These are phyloP conservation scores for Agrocybe pediades DNA, from an alignment of 768 basidiomycete genomes.

Conservation along the genomic window DNA sequence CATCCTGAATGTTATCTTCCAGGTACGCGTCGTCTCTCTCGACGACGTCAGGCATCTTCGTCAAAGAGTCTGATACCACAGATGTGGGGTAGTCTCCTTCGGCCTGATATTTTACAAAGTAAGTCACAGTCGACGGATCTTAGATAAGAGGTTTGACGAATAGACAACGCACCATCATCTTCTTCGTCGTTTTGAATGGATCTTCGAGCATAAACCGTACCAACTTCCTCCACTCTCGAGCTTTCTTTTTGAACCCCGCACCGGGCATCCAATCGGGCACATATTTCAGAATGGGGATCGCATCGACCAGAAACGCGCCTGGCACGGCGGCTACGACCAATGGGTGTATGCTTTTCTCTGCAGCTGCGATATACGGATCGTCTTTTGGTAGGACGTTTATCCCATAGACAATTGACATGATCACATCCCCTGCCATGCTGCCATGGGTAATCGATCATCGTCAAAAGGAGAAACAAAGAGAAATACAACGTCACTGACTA, in stretches of 20 bases:
- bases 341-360: conserved; percentile 37
- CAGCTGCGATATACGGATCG: conserved; percentile 45
- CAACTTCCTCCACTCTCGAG: conserved; percentile 36
- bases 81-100: no score
- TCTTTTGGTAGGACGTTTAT: conserved; percentile 35
- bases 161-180: conserved; percentile 32
- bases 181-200: conserved; percentile 34
- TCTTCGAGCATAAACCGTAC: conserved; percentile 33
- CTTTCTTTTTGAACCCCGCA: conserved; percentile 37
- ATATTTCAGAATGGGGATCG: conserved; percentile 26
- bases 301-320: conserved; percentile 31
- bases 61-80: no score
- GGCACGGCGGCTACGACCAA: conserved; percentile 31
- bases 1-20: no score
- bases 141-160: no score
- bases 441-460: background rate
- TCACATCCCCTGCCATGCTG: conserved; percentile 34
- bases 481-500: conserved; percentile 28
- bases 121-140: background rate
- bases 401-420: conserved; percentile 47
- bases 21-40: no score
- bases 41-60: no score
- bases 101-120: no score
- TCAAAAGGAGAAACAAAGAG: background rate
- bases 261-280: conserved; percentile 35